phyloP scores from a whole-genome alignment of 208 protist genomes.

The Acanthamoeba culbertsoni region DNA sequence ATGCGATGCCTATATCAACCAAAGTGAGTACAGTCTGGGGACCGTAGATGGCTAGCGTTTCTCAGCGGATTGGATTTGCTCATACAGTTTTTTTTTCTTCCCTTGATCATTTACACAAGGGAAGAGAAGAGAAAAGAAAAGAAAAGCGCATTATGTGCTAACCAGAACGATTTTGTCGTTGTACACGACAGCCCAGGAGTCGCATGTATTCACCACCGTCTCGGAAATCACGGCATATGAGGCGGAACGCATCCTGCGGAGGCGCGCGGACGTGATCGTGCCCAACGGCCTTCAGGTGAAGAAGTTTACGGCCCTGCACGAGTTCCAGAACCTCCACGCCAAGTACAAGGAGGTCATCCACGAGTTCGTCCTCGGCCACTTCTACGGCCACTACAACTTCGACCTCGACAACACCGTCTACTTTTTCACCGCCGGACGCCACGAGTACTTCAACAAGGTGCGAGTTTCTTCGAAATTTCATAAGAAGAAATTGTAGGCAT shows the following conservation, averaged over 20 bases:
- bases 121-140: too few species aligned
- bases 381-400: constrained; percentile 81
- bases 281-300: constrained; percentile 82
- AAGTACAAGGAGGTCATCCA: constrained; percentile 77
- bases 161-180: too few species aligned
- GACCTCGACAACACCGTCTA: constrained; percentile 85
- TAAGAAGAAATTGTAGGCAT: background rate
- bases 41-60: too few species aligned
- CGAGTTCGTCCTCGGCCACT: constrained; percentile 81
- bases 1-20: too few species aligned
- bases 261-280: constrained; percentile 73
- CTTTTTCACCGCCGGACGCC: constrained; percentile 82
- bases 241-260: constrained; percentile 68
- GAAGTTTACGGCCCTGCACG: constrained; percentile 74
- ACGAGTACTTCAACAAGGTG: constrained; percentile 84
- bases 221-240: constrained; percentile 81
- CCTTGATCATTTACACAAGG: too few species aligned
- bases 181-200: constrained; percentile 68
- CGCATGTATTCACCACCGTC: constrained; percentile 84
- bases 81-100: too few species aligned
- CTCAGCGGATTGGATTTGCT: too few species aligned
- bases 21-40: too few species aligned
- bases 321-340: constrained; percentile 83
- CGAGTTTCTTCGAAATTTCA: too few species aligned
- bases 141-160: too few species aligned